Evolutionary conservation across 2,329 filamentous ascomycete species (phyloP).

Genomic region (Neofusicoccum laricinum): DNA sequence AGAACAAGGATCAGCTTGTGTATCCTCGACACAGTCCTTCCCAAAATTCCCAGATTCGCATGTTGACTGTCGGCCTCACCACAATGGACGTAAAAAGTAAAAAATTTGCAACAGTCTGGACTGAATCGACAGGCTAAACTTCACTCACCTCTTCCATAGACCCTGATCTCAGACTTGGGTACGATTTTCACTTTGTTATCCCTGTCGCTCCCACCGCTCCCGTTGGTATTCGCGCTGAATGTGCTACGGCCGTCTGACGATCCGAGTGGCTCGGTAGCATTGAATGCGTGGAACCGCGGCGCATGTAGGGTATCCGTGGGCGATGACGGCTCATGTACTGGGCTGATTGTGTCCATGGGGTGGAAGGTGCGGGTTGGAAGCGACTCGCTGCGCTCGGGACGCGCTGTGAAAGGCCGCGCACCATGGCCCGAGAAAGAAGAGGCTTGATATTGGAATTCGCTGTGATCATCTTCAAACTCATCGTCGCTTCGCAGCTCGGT

Average conservation of each 20-base stretch:
- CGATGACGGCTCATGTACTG: conserved; percentile 1
- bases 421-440: conserved; percentile 28
- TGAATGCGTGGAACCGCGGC: conserved; percentile 13
- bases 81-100: too few species aligned
- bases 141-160: conserved; percentile 55
- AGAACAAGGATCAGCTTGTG: conserved; percentile 4
- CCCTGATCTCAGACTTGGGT: conserved; percentile 49
- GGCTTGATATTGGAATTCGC: conserved; percentile 24
- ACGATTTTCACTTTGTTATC: conserved; percentile 43
- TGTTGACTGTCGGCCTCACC: too few species aligned
- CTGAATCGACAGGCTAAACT: too few species aligned
- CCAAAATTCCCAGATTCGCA: background rate
- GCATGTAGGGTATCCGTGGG: conserved; percentile 11
- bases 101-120: too few species aligned
- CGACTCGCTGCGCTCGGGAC: conserved; percentile 30
- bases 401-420: conserved; percentile 23
- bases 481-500: background rate
- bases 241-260: conserved; percentile 40
- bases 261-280: conserved; percentile 6
- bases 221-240: conserved; percentile 37
- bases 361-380: conserved; percentile 2
- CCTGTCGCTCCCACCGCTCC: conserved; percentile 32
- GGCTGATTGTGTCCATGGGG: background rate
- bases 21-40: background rate
- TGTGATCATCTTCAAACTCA: conserved; percentile 25